Evolutionary conservation across 208 protist species (phyloP), one percentile per base, ranked within the genome.

Genomic region (Entamoeba invadens): DNA sequence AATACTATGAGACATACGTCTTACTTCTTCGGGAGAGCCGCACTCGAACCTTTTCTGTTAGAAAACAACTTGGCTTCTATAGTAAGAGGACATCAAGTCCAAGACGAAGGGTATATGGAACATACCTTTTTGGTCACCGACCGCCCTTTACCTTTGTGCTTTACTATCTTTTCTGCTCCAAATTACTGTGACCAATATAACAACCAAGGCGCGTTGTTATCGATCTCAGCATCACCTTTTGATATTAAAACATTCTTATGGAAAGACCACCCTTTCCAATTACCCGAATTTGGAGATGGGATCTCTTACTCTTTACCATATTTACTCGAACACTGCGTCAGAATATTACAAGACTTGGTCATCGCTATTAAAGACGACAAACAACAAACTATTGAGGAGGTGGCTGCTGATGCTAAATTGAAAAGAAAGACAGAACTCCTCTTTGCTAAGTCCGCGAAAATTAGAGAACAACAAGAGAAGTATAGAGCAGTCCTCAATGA

Each of bases 61-160:
- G 72, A 44, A 35, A 96, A 96, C 45, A 72, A 94, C 44, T 42
- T 96, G 4, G 72, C n/a, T 4, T 91, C 94, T 31, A 91, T 96
- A n/a, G 91, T 92, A 42, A 0, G 95, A 25, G 95, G 95, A 18
- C 95, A 96, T 72, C 68, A 96, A 94, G 45, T 95, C 25, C 93
- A 57, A 35, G 21, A 94, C 8, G 44, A 95, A 16, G 95, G 95
- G 4, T 95, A 94, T 77, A 44, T 94, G 21, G 45, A 95, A 38
- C 68, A 93, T 45, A 95, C 95, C 31, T 68, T 77, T 45, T 18
- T 91, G 21, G n/a, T 31, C 16, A 25, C 21, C 5, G 99, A 99
- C 95, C 45, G 44, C 45, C 44, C 38, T 3, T 31, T 92, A 46
- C 91, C 91, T 46, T 25, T 46, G 8, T 92, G 91, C 12, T 94